Base-by-base conservation (phyloP, 1,139 yeast genomes). In the Magnusiomyces starmeri region DNA sequence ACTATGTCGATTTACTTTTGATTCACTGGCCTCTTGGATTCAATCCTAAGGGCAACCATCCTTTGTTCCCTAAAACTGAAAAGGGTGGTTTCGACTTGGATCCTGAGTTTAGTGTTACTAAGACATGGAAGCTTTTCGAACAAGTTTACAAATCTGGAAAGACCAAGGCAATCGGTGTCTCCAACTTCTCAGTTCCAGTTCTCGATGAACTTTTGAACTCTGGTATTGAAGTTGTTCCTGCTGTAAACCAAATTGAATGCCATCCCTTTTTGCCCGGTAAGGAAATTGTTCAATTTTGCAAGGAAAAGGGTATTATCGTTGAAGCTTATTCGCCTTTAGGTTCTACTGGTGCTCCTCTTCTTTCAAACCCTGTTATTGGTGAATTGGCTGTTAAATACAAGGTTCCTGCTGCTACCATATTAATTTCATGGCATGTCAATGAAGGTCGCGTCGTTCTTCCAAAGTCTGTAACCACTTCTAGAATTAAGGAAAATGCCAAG, bases 261-360 rank as follows among this genome's bases (percentile, higher is more conserved):
- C 95, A 86, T 64, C 94, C 94, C 52, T 75, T 76, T 61, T 74
- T 85, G 54, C 90, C 90, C 46, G 94, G 85, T 65, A 71, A 67
- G 42, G 83, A 84, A 55, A 72, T 86, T 56, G 66, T 77, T 52
- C 77, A 76, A 37, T 84, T 67, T 65, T 74, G 79, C 65, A 71
- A 75, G 56, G 64, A 71, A 21, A 71, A 85, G 56, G 76, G 75
- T 25, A 84, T 87, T 57, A 65, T 76, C 21, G 65, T 82, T 51
- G 86, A 85, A 66, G 92, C 92, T 39, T 87, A 84, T 68, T 81
- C 88, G 29, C 95, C 96, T 54, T 75, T 87, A 60, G 95, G 90
- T 16, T 77, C 86, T 34, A 70, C 77, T 16, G 78, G 78, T 52
- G 82, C 88, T 20, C 86, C 89, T n/a, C 66, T 84, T 40, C 71